Evolutionary conservation across 202 grass and related monocot genomes (phyloP).

Genomic region (Cymbopogon flexuosus): DNA sequence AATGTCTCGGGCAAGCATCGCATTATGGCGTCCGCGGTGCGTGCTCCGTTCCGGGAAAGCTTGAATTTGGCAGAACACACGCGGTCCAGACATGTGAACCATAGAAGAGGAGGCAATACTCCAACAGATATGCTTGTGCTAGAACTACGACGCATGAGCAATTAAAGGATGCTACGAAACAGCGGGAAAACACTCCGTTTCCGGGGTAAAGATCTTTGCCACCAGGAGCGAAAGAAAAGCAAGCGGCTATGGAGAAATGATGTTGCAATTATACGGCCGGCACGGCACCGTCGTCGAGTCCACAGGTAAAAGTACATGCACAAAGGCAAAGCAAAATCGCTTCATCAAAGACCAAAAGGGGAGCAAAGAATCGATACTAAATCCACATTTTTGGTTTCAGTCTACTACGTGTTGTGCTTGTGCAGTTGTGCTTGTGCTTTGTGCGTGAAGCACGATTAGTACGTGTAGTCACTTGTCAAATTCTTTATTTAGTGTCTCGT

Average conservation of each 20-base stretch:
- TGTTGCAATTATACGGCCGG: background rate
- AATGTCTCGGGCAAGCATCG: background rate
- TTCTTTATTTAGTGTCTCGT: background rate
- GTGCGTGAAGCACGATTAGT: constrained; percentile 16
- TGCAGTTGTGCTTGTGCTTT: background rate
- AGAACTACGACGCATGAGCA: background rate
- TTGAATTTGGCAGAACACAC: background rate
- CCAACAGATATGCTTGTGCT: background rate
- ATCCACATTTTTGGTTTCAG: constrained; percentile 17
- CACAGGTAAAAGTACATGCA: background rate
- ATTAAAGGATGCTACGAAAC: background rate
- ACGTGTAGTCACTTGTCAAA: background rate
- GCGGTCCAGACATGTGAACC: background rate
- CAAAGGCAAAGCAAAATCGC: background rate
- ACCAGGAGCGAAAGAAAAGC: background rate
- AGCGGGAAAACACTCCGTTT: too few relatives aligned
- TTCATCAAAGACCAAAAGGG: background rate
- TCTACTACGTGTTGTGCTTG: background rate
- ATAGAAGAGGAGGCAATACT: background rate
- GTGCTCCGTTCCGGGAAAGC: constrained; percentile 1
- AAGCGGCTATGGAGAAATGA: background rate
- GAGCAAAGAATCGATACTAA: constrained; percentile 20
- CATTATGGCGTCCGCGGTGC: background rate
- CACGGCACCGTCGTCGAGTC: background rate
- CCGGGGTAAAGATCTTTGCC: background rate